These are phyloP conservation scores for Cyphellophora attinorum DNA, from an alignment of 2,329 filamentous ascomycete species.

Conservation along the genomic window DNA sequence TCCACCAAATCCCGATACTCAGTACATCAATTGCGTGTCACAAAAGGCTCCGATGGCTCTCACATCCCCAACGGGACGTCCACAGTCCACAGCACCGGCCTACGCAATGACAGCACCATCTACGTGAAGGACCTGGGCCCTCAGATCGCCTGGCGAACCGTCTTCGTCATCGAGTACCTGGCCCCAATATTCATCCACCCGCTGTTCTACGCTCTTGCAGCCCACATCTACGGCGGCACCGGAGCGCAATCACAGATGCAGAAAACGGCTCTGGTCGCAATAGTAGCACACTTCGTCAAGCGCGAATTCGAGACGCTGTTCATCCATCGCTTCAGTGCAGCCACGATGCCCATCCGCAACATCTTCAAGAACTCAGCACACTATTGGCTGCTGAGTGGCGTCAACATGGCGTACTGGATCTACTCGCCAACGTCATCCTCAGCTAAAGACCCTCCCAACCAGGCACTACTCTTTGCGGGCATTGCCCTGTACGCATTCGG, in stretches of 20 bases:
- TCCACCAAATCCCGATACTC: slow-evolving; percentile 45
- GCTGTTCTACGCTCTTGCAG: slow-evolving; percentile 59
- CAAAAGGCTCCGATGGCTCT: slow-evolving; percentile 53
- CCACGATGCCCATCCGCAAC: slow-evolving; percentile 84
- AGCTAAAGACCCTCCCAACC: slow-evolving; percentile 41
- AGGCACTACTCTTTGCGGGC: slow-evolving; percentile 54
- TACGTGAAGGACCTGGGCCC: slow-evolving; percentile 89
- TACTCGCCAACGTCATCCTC: slow-evolving; percentile 68
- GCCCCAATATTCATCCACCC: slow-evolving; percentile 84
- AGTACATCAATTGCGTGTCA: slow-evolving; percentile 52
- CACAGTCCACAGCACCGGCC: slow-evolving; percentile 45
- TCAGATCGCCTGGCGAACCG: slow-evolving; percentile 85
- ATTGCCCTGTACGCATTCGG: slow-evolving; percentile 65
- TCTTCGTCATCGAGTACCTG: slow-evolving; percentile 91
- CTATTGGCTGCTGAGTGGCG: slow-evolving; percentile 81
- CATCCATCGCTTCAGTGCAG: slow-evolving; percentile 87
- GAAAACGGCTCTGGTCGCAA: slow-evolving; percentile 61
- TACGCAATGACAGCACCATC: slow-evolving; percentile 52
- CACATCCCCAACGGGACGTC: slow-evolving; percentile 46
- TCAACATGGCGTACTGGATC: slow-evolving; percentile 73
- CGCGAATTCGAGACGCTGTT: slow-evolving; percentile 91
- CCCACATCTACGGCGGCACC: slow-evolving; percentile 56
- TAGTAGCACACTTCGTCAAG: slow-evolving; percentile 81
- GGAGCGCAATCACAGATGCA: slow-evolving; percentile 55
- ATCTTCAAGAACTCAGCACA: slow-evolving; percentile 92